Base-by-base conservation (phyloP, 169 alveolate species). In the Eimeria praecox region DNA sequence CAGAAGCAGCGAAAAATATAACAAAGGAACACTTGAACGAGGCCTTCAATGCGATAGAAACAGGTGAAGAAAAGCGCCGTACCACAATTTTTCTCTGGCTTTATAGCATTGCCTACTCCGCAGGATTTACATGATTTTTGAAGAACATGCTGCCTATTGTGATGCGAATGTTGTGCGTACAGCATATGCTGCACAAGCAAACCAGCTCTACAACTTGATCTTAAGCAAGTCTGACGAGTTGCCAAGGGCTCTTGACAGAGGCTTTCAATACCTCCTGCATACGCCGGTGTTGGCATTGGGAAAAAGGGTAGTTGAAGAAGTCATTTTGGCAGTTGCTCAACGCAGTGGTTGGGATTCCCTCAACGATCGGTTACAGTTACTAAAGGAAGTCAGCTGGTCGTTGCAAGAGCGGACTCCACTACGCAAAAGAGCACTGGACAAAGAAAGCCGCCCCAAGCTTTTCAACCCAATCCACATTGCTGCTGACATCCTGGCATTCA, bases 1-100 rank as follows among this genome's bases (percentile, higher is more conserved):
- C 92, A 5, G 78, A 59, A 24, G 92, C 78, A 59, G 92, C 92
- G 22, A 54, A 40, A 59, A 54, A 30, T 38, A 38, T 44, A 59
- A 18, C 80, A 35, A 54, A 56, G 6, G 92, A 54, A 9, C 16
- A 18, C 16, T 14, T 86, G 6, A 54, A 20, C 40, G 73, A 54
- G n/a, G 92, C 92, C 49, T 30, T 86, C 40, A 10, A 33, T 24
- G 92, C 92, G 14, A 59, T 86, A 27, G 92, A 86, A 86, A 22
- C 75, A 22, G 92, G 92, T 86, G 40, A 44, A 42, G 59, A 20
- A 38, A 18, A 38, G 8, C 24, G 59, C 59, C 5, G 40, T 1
- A 38, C 56, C 2, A 33, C n/a, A 22, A n/a, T 20, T 40, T 20
- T 8, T 4, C 18, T 35, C 86, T 75, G n/a, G 16, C 18, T 0